A percentile compares a stretch with the other conserved stretches of the same genome.
Conservation (phyloP, 1,284 basidiomycete genomes). For the Rhizopogon parksii region DNA sequence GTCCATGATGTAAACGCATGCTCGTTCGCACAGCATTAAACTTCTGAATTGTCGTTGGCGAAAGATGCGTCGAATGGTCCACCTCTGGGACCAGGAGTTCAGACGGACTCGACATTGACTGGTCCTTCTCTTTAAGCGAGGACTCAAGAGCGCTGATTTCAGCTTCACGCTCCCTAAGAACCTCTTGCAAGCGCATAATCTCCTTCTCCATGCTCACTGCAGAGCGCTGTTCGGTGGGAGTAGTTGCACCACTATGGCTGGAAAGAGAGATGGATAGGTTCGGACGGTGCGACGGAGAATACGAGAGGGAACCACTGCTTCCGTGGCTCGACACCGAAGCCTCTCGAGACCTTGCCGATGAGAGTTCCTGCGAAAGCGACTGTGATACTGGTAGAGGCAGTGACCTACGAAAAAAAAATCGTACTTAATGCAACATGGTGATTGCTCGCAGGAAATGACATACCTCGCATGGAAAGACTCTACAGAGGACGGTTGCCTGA, state of each 20-base stretch:
- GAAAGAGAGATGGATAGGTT: conserved; percentile 59
- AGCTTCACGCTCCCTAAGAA: conserved; percentile 79
- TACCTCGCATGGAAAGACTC: conserved; percentile 81
- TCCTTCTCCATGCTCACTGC: conserved; percentile 83
- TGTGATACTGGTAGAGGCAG: conserved; percentile 81
- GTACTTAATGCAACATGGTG: not conserved
- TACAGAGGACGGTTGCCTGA: conserved; percentile 74
- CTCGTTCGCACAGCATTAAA: conserved; percentile 65
- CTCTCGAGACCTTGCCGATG: conserved; percentile 81
- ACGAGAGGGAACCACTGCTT: conserved; percentile 47
- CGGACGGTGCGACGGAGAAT: conserved; percentile 49
- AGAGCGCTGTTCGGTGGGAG: conserved; percentile 56
- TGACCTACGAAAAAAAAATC: conserved; percentile 44
- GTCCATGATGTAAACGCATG: conserved; percentile 45
- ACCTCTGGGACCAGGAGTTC: not conserved
- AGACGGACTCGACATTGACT: not conserved
- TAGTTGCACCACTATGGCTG: conserved; percentile 28
- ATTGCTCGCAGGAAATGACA: conserved; percentile 11
- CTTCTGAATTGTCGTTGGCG: conserved; percentile 61
- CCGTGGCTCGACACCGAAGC: conserved; percentile 67
- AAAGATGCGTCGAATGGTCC: conserved; percentile 37
- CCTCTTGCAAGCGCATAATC: conserved; percentile 85
- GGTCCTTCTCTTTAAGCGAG: conserved; percentile 49
- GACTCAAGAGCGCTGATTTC: conserved; percentile 77
- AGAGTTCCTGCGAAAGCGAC: conserved; percentile 94